These are phyloP conservation scores for Hymenochaete sp. DNA, from an alignment of 1,284 basidiomycete species.

Conservation along the genomic window DNA sequence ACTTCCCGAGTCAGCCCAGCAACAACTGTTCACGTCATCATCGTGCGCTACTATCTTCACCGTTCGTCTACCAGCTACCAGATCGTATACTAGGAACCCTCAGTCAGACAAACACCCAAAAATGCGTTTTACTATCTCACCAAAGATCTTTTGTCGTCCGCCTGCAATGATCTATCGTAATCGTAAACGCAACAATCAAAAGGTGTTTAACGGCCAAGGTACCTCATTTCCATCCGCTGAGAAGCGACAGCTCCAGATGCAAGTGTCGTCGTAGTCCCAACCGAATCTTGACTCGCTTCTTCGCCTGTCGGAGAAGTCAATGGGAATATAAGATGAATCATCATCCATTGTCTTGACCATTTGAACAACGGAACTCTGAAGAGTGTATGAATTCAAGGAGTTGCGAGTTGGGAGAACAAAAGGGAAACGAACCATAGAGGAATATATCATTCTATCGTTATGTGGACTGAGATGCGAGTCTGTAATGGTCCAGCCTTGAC, in stretches of 20 bases:
- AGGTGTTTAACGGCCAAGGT: background rate
- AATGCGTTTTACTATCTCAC: conserved; percentile 30
- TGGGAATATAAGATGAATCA: conserved; percentile 60
- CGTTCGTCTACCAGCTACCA: conserved; percentile 69
- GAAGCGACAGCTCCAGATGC: conserved; percentile 91
- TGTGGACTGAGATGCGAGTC: conserved; percentile 90
- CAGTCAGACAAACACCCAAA: conserved; percentile 6
- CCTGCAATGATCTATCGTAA: conserved; percentile 72
- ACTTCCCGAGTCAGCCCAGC: conserved; percentile 87
- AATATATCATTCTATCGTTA: conserved; percentile 89
- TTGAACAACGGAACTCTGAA: conserved; percentile 66
- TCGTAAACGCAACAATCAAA: conserved; percentile 58
- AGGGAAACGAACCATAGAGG: conserved; percentile 58
- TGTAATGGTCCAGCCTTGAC: conserved; percentile 86
- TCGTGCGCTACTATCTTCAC: conserved; percentile 80
- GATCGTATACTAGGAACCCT: conserved; percentile 70
- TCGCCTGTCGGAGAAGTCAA: conserved; percentile 55
- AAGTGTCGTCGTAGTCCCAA: conserved; percentile 47
- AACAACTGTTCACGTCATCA: conserved; percentile 94
- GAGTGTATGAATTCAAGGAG: conserved; percentile 18
- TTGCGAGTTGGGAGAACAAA: background rate
- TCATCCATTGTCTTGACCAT: conserved; percentile 78
- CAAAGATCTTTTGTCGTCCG: conserved; percentile 69
- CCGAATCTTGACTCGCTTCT: conserved; percentile 27
- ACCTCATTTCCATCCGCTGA: conserved; percentile 94